These are phyloP conservation scores for Fremontodendron californicum DNA, from an alignment of 345 rosid species.

Conservation along the genomic window DNA sequence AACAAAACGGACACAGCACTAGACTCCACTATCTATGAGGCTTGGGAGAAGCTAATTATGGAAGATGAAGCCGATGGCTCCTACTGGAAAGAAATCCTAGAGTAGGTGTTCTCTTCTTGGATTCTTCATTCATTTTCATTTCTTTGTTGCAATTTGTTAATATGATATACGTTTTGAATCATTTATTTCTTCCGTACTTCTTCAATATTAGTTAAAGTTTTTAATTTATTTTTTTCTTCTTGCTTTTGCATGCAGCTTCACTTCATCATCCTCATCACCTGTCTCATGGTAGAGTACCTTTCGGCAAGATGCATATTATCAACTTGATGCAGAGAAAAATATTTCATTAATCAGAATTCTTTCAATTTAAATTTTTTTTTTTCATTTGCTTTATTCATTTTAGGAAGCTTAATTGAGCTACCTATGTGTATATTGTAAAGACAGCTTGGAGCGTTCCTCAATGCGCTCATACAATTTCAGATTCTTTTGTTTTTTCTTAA, in stretches of 20 bases:
- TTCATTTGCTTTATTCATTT: conserved; percentile 20
- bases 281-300: conserved; percentile 31
- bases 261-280: conserved; percentile 35
- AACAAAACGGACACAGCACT: conserved; percentile 7
- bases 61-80: conserved; percentile 52
- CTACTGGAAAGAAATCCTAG: conserved; percentile 63
- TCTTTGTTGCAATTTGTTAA: not conserved
- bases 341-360: not conserved
- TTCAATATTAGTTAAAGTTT: not conserved
- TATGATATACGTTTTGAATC: not conserved
- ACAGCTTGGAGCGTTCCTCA: not conserved
- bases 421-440: conserved; percentile 1
- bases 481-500: not conserved
- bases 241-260: conserved; percentile 36
- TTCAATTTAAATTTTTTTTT: conserved; percentile 1
- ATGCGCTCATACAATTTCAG: too few species aligned
- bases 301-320: not conserved
- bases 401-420: conserved; percentile 3
- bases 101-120: conserved; percentile 27
- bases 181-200: not conserved
- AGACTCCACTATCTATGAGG: conserved; percentile 32
- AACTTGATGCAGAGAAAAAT: not conserved
- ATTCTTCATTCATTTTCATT: conserved; percentile 1
- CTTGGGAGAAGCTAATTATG: conserved; percentile 50
- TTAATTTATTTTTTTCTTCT: not conserved